Conservation (phyloP, 2,329 filamentous ascomycete species). For the Spiromastix sp. region DNA sequence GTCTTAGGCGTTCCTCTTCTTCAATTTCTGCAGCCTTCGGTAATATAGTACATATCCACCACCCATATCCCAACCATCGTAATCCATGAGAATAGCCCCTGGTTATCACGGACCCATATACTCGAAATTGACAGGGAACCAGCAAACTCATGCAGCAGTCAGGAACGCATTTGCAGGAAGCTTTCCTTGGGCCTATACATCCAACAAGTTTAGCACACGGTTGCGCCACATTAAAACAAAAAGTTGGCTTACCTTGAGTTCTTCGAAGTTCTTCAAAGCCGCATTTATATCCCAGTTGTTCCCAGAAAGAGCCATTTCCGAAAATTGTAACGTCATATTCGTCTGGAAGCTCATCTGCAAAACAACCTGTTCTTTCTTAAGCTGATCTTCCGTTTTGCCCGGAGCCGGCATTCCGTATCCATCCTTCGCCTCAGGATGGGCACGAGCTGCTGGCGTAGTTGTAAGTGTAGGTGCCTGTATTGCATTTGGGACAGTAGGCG, state of each 20-base stretch:
- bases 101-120: no score
- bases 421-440: slow-evolving; percentile 21
- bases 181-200: slow-evolving; percentile 10
- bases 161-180: slow-evolving; percentile 13
- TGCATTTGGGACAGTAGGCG: slow-evolving; percentile 19
- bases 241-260: slow-evolving; percentile 56
- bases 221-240: not conserved
- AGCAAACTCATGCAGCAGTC: slow-evolving; percentile 7
- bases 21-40: no score
- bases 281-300: slow-evolving; percentile 70
- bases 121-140: no score
- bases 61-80: no score
- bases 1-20: no score
- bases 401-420: slow-evolving; percentile 32
- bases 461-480: slow-evolving; percentile 15
- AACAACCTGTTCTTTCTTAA: slow-evolving; percentile 59
- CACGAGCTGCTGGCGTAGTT: slow-evolving; percentile 13
- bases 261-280: slow-evolving; percentile 64
- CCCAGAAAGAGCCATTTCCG: slow-evolving; percentile 68
- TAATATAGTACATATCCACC: no score
- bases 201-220: not conserved
- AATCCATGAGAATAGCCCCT: no score
- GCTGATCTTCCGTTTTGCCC: slow-evolving; percentile 38
- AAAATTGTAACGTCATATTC: slow-evolving; percentile 68
- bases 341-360: slow-evolving; percentile 65